Base-by-base conservation (phyloP, 1,284 basidiomycete genomes). In the Xanthoconium separans region DNA sequence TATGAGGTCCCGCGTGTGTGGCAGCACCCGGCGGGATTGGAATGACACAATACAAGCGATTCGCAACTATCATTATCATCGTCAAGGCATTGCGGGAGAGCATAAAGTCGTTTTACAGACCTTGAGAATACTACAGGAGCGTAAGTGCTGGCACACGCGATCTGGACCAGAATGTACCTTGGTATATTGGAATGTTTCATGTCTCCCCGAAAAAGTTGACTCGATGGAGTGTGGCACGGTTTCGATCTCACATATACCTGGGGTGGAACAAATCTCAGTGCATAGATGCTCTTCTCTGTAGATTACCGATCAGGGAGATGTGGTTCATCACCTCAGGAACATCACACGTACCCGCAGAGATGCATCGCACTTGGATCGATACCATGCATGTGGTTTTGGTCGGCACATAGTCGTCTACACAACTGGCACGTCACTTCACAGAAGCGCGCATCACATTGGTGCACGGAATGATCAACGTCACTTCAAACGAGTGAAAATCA, bases 231-330 rank as follows among this genome's bases (percentile, higher is more conserved):
- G 75, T 0, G 83, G 83, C 0, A 75, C 70, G 0, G 77, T 81
- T 37, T 81, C 80, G 6, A 85, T 83, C 52, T 83, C 74, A 53
- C 82, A 84, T 24, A 80, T 79, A 0, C 82, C 83, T 0, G 62
- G 58, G 0, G 75, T 69, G 36, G 68, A 58, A 58, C 84, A 85
- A 2, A 66, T 39, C 0, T 68, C 65, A 10, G 60, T 53, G 61
- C 84, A 85, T 15, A 70, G 51, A 63, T 85, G 82, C 9, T 75
- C 70, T 70, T 83, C 74, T 1, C 80, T 82, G 58, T 24, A 18
- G 3, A 57, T 53, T 20, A 16, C 31, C 2, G 11, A 42, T 59
- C 15, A 58, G 24, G 24, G 8, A 8, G 37, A 40, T 13, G 33
- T 16, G 11, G 9, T 4, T 49, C 9, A 47, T 3, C 1, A 22